Evolutionary conservation across 2,329 filamentous ascomycete species (phyloP), one percentile per base, ranked within the genome.

Genomic region (Ceratocystiopsis minuta): DNA sequence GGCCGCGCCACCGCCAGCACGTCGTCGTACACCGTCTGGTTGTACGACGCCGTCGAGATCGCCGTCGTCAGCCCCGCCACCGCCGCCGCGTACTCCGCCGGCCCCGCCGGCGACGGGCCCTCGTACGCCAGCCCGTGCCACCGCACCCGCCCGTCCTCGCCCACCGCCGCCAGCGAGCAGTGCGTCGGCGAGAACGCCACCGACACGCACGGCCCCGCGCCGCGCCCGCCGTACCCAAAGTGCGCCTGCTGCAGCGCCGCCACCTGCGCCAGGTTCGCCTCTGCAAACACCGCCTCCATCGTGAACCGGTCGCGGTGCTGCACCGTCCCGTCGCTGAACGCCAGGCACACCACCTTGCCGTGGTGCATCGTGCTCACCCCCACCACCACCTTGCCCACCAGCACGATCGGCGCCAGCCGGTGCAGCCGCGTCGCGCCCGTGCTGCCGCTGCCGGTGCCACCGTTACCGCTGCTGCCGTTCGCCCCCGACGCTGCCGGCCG

Each of bases 311-410:
- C 81, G 43, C 83, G 75, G 57, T 88, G 83, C 50, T 90, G 78
- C 4, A 92, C 66, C 0, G 76, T 80, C 12, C 87, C 83, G 54
- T 94, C 86, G 46, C 81, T 81, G 51, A 83, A 83, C 20, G 71
- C 70, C 45, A 94, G 65, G 28, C 79, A 76, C 3, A 94, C 48
- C 2, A 80, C 67, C 45, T 75, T 84, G 39, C 81, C 80, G 45
- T 79, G 75, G 50, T 80, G 79, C 16, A 81, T 65, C 3, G 75
- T 63, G 38, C 79, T 71, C 28, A 90, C 63, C 0, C 73, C 72
- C 34, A 94, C 59, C 1, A 87, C 63, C 18, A 81, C 67, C 54
- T 84, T 86, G 49, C 80, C 73, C 20, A 20, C 7, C 31, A 81
- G 64, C 15, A 73, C 58, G 9, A 83, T 66, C 39, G 88, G 75